These are phyloP conservation scores for Aspergillus fischeri DNA, from an alignment of 2,329 filamentous ascomycete genomes.

Conservation along the genomic window DNA sequence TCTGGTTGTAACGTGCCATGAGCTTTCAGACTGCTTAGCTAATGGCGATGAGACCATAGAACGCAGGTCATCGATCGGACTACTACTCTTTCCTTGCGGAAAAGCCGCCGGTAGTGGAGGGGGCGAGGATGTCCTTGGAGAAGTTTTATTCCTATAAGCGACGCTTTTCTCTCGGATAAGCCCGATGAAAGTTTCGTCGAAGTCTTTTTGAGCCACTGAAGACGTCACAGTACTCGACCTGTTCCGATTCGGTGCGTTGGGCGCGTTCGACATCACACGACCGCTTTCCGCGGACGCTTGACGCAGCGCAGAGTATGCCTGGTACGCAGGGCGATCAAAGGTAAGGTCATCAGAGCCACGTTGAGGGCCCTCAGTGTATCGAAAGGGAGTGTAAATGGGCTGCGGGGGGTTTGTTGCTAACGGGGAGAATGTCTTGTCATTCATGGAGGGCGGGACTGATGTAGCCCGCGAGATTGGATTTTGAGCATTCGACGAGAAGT, in stretches of 20 bases:
- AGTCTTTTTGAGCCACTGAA: constrained; percentile 25
- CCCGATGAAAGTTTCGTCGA: constrained; percentile 46
- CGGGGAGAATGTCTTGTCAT: constrained; percentile 21
- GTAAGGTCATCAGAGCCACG: constrained; percentile 36
- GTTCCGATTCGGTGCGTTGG: constrained; percentile 13
- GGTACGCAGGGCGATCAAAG: constrained; percentile 40
- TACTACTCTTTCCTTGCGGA: constrained; percentile 23
- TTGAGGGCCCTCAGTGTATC: constrained; percentile 42
- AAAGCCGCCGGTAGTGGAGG: constrained; percentile 30
- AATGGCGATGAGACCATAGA: constrained; percentile 32
- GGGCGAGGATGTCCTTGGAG: constrained; percentile 22
- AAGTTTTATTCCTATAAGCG: constrained; percentile 30
- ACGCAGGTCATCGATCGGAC: constrained; percentile 32
- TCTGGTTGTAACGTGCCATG: constrained; percentile 29
- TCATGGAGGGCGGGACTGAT: constrained; percentile 24
- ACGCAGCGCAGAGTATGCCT: constrained; percentile 46
- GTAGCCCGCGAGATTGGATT: constrained; percentile 15
- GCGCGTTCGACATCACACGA: constrained; percentile 38
- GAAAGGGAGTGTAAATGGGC: constrained; percentile 44
- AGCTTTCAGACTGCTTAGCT: constrained; percentile 30
- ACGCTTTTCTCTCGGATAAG: constrained; percentile 45
- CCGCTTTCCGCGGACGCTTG: constrained; percentile 43
- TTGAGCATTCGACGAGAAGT: background rate
- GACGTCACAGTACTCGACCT: constrained; percentile 15
- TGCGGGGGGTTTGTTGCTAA: constrained; percentile 35